Evolutionary conservation across 2,329 filamentous ascomycete species (phyloP), one percentile per base, ranked within the genome.

Genomic region (Neofusicoccum kwambonambiense): DNA sequence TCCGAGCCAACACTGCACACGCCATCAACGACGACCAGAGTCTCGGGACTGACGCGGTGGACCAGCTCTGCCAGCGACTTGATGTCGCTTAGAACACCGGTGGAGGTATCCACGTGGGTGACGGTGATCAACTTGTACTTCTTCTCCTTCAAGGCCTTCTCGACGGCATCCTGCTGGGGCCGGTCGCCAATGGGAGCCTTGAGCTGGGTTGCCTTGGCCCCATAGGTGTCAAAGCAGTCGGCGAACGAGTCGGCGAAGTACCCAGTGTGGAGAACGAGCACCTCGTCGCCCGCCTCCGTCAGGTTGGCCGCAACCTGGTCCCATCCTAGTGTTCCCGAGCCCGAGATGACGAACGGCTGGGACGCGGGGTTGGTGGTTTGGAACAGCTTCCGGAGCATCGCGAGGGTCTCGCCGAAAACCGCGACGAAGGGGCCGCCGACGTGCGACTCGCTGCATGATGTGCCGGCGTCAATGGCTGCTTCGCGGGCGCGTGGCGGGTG

Each of bases 231-330:
- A 75, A 99, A 87, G 81, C 93, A 97, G 80, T 96, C 90, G 70
- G 92, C 91, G 75, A 99, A 97, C 65, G 90, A 93, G 77, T 98
- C 93, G 70, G 91, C 93, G 75, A 99, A 99, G 86, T 99, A 99
- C 69, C 95, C 95, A 47, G 92, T 96, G 82, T 96, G 93, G 17
- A 99, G 87, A 63, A 99, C 93, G 45, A 99, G 86, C 27, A 91
- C 95, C 66, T 97, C 87, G 75, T 99, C 95, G 66, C 91, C 93
- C 58, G 89, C 86, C 82, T 99, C 94, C 67, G 92, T 85, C 68
- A 99, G 82, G 82, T 98, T 99, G 71, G 93, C 90, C n/a, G 93
- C 90, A 51, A 98, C 93, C 66, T 98, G 82, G 76, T 99, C 95
- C 95, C 95, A 99, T 67, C 95, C 95, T 7, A 99, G 85, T 19